Conservation (phyloP, 2,329 filamentous ascomycete species). For the Epichloe sylvatica region DNA sequence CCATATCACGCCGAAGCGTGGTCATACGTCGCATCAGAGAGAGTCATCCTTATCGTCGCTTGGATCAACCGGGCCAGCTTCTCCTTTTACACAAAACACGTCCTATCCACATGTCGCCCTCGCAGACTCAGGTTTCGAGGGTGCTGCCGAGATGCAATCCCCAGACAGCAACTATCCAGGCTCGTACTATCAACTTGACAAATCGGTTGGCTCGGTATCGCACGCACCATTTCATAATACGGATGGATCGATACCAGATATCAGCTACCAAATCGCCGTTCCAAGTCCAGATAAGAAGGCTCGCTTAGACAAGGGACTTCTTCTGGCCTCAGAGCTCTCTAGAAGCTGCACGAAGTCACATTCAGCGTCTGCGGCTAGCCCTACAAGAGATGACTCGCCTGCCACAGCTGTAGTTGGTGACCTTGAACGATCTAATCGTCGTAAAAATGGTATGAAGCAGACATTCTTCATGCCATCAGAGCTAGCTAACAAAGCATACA, state of each 20-base stretch:
- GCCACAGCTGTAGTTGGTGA: constrained; percentile 40
- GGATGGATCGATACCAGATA: constrained; percentile 23
- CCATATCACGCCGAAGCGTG: constrained; percentile 25
- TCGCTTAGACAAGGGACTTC: constrained; percentile 27
- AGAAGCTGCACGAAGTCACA: constrained; percentile 30
- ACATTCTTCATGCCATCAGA: background rate
- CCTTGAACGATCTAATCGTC: constrained; percentile 32
- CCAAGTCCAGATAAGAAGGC: constrained; percentile 22
- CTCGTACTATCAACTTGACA: constrained; percentile 34
- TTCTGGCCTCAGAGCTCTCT: constrained; percentile 32
- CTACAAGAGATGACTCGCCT: constrained; percentile 43
- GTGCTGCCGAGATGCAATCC: constrained; percentile 28
- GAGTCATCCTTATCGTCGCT: constrained; percentile 49
- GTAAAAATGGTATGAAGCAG: constrained; percentile 38
- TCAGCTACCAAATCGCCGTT: constrained; percentile 27
- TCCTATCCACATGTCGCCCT: constrained; percentile 46
- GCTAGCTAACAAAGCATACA: constrained; percentile 28
- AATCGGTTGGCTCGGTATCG: constrained; percentile 22
- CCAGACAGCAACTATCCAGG: constrained; percentile 16
- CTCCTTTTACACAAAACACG: constrained; percentile 40
- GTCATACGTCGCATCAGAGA: constrained; percentile 37
- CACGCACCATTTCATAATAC: constrained; percentile 31
- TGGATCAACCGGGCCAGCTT: constrained; percentile 45
- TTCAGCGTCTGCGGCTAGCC: constrained; percentile 43
- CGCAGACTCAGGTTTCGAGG: constrained; percentile 33